A percentile compares a stretch with the other conserved stretches of the same genome.
These are phyloP conservation scores for Somion occarium DNA, from an alignment of 1,284 basidiomycete genomes.

Conservation along the genomic window DNA sequence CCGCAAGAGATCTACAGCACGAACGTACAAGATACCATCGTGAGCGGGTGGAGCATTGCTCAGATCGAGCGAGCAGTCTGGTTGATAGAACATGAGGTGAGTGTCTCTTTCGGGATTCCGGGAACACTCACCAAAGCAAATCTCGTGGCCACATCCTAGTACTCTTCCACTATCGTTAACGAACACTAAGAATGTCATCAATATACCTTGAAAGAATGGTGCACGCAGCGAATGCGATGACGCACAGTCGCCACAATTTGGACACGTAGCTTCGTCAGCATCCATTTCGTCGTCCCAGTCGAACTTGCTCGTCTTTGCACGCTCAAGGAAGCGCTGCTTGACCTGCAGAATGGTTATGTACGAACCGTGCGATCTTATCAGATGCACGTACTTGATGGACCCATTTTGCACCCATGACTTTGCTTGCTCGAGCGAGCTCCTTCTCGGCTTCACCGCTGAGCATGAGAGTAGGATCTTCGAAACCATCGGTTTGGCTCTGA, in stretches of 20 bases:
- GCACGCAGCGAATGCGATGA: conserved; percentile 5
- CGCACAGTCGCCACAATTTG: conserved; percentile 52
- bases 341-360: conserved; percentile 28
- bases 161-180: conserved; percentile 45
- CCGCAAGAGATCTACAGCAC: background rate
- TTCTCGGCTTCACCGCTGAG: conserved; percentile 45
- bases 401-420: conserved; percentile 51
- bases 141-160: conserved; percentile 54
- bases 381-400: conserved; percentile 32
- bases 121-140: conserved; percentile 47
- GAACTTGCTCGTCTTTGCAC: conserved; percentile 37
- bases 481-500: conserved; percentile 39
- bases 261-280: conserved; percentile 38
- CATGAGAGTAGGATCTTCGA: conserved; percentile 45
- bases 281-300: conserved; percentile 39
- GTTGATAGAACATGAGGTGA: background rate
- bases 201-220: background rate
- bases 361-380: conserved; percentile 7
- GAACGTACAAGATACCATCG: conserved; percentile 53
- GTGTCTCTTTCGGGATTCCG: background rate
- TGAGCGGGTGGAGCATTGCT: conserved; percentile 46
- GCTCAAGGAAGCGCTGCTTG: conserved; percentile 32
- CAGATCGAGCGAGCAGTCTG: conserved; percentile 51
- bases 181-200: conserved; percentile 32
- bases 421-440: conserved; percentile 51